Conservation (phyloP, 345 rosid species). For the Theobroma cacao region DNA sequence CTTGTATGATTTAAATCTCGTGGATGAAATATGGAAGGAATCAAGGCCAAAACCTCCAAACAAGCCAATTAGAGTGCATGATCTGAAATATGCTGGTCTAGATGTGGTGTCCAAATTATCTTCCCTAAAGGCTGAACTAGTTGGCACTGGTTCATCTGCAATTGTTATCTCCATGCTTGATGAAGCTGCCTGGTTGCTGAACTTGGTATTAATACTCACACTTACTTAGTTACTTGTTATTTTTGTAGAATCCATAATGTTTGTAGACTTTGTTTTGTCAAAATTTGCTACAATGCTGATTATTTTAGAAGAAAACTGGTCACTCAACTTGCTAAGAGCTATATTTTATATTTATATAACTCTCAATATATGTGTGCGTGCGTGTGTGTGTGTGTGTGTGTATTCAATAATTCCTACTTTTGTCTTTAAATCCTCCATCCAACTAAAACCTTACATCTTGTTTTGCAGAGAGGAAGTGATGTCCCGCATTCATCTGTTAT, state of each 20-base stretch:
- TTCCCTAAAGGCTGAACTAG: constrained; percentile 63
- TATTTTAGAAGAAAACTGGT: constrained; percentile 1
- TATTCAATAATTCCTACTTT: neutral
- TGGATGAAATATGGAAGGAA: constrained; percentile 90
- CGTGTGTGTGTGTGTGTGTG: neutral
- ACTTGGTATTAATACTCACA: constrained; percentile 54
- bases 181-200: constrained; percentile 94
- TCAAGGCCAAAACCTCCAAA: constrained; percentile 82
- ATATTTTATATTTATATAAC: neutral
- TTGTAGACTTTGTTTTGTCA: neutral
- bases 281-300: constrained; percentile 14
- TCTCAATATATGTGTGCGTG: no score
- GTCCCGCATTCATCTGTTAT: constrained; percentile 96
- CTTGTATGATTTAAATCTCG: constrained; percentile 69
- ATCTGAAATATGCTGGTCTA: constrained; percentile 80
- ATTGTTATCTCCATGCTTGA: constrained; percentile 91
- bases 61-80: constrained; percentile 74
- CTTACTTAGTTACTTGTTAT: neutral
- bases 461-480: constrained; percentile 88
- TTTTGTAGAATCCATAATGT: neutral
- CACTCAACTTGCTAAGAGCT: neutral
- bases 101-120: constrained; percentile 72
- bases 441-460: constrained; percentile 7
- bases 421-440: neutral
- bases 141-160: constrained; percentile 72